A percentile compares a stretch with the other conserved stretches of the same genome.
Conservation (phyloP, 2,329 filamentous ascomycete species). For the Coniochaeta prunicola region DNA sequence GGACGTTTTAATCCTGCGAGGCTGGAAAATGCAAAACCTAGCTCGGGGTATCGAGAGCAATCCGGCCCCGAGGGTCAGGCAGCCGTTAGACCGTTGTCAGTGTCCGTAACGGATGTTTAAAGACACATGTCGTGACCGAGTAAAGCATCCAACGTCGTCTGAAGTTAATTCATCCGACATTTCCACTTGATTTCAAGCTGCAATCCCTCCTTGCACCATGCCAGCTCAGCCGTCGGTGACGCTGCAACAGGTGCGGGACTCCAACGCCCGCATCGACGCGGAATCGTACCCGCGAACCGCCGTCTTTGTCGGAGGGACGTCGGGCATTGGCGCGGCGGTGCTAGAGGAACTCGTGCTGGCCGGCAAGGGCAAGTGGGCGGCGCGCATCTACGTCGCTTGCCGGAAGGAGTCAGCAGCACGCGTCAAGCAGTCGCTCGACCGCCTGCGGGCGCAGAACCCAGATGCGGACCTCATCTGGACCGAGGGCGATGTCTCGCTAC, state of each 20-base stretch:
- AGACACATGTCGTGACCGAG: no score
- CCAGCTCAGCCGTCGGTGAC: background rate
- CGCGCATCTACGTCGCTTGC: conserved; percentile 35
- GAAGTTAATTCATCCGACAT: background rate
- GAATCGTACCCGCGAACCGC: conserved; percentile 26
- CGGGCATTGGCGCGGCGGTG: conserved; percentile 36
- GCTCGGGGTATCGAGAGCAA: no score
- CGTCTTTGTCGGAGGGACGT: conserved; percentile 38
- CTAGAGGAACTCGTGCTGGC: conserved; percentile 26
- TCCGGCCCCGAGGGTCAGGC: no score
- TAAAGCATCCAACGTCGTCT: no score
- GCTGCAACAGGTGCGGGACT: conserved; percentile 21
- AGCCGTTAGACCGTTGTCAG: no score
- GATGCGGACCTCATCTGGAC: conserved; percentile 33
- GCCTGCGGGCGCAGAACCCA: conserved; percentile 26
- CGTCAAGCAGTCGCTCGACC: conserved; percentile 24
- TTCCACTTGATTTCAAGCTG: no score
- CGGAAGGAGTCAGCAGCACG: conserved; percentile 26
- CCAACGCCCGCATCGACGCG: conserved; percentile 31
- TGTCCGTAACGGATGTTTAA: no score
- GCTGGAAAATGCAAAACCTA: no score
- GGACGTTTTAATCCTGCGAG: no score
- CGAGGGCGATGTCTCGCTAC: conserved; percentile 35
- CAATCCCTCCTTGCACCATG: background rate
- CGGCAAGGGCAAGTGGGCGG: conserved; percentile 14